Evolutionary conservation across 148 eudicot genomes (phyloP).

Genomic region (Rhododendron vialii): DNA sequence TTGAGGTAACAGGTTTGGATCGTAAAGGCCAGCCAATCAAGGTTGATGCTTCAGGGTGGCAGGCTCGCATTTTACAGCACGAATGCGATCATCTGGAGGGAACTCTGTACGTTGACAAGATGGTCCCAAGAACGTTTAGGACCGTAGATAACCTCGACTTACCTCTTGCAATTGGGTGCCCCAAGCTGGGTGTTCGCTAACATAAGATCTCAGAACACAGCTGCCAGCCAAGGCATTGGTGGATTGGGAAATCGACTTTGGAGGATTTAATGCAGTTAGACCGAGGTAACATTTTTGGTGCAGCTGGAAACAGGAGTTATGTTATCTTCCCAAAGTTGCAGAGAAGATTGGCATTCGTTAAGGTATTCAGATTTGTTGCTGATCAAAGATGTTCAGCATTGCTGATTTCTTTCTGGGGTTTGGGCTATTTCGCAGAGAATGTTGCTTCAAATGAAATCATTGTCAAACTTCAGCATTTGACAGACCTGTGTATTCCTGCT

Average conservation of each 20-base stretch:
- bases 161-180: conserved; percentile 77
- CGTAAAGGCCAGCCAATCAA: conserved; percentile 66
- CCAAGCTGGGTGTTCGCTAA: conserved; percentile 64
- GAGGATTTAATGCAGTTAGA: background rate
- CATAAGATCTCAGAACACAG: background rate
- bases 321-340: background rate
- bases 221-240: background rate
- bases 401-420: background rate
- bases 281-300: background rate
- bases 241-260: background rate
- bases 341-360: background rate
- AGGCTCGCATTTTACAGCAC: conserved; percentile 94
- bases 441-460: background rate
- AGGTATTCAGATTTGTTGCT: background rate
- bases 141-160: conserved; percentile 71
- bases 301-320: background rate
- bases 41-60: conserved; percentile 90
- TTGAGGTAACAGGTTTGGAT: conserved; percentile 80
- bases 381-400: background rate
- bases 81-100: conserved; percentile 95
- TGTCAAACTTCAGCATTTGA: background rate
- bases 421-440: background rate
- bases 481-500: background rate
- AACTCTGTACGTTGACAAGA: conserved; percentile 84
- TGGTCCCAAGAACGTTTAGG: conserved; percentile 75